phyloP scores from a whole-genome alignment of 1,139 yeast genomes.

The Hansenula sp. region DNA sequence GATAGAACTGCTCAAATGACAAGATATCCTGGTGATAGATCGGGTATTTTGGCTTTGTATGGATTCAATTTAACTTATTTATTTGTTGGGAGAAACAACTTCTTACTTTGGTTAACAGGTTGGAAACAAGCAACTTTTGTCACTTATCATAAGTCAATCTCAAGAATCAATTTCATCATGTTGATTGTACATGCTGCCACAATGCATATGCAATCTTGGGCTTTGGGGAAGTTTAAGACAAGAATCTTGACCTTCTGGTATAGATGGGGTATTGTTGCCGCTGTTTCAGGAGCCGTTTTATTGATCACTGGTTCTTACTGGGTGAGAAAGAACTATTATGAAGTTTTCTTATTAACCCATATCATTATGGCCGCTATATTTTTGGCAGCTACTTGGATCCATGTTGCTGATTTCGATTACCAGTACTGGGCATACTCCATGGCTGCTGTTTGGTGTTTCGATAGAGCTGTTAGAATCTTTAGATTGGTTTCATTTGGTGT shows the following conservation, averaged over 20 bases:
- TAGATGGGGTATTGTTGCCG: constrained; percentile 45
- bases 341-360: constrained; percentile 57
- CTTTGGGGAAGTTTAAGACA: constrained; percentile 8
- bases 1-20: constrained; percentile 43
- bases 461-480: constrained; percentile 27
- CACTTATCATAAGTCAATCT: constrained; percentile 63
- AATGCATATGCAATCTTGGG: constrained; percentile 16
- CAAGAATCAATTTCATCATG: constrained; percentile 39
- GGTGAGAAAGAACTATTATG: constrained; percentile 55
- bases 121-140: constrained; percentile 63
- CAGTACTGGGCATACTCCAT: constrained; percentile 14
- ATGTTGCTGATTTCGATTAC: constrained; percentile 36
- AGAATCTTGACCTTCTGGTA: constrained; percentile 14
- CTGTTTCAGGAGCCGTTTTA: constrained; percentile 35
- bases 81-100: constrained; percentile 66
- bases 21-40: constrained; percentile 59
- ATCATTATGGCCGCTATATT: constrained; percentile 49
- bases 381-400: constrained; percentile 54
- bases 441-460: constrained; percentile 33
- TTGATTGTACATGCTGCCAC: constrained; percentile 36
- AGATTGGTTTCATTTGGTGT: constrained; percentile 30
- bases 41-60: constrained; percentile 45
- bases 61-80: constrained; percentile 47
- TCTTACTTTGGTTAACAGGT: constrained; percentile 60
- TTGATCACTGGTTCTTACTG: constrained; percentile 39